phyloP scores from a whole-genome alignment of 768 basidiomycete species.

The Suillus brevipes region DNA sequence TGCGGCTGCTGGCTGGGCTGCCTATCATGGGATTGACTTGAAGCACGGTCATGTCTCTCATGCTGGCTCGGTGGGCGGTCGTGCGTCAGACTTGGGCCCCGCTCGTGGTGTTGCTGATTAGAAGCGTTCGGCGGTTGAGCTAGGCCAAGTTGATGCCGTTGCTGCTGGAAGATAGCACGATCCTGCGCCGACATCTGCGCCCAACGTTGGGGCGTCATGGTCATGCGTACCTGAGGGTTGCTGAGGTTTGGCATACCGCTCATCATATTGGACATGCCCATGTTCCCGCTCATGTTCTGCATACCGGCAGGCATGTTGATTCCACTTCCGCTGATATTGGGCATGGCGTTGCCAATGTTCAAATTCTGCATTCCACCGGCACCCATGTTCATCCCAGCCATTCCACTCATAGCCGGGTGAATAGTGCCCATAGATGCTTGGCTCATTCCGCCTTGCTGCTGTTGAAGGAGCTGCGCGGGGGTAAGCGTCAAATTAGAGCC shows the following conservation, averaged over 20 bases:
- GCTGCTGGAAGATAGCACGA: slow-evolving; percentile 29
- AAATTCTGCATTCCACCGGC: slow-evolving; percentile 23
- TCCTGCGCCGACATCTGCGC: slow-evolving; percentile 31
- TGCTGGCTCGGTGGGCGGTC: slow-evolving; percentile 27
- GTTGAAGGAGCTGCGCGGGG: slow-evolving; percentile 37
- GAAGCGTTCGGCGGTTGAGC: slow-evolving; percentile 17
- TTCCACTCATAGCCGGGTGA: slow-evolving; percentile 26
- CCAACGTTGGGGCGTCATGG: slow-evolving; percentile 26
- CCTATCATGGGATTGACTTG: slow-evolving; percentile 25
- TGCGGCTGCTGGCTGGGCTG: slow-evolving; percentile 10
- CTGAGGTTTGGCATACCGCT: slow-evolving; percentile 8
- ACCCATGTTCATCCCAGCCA: slow-evolving; percentile 21
- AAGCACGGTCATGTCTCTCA: slow-evolving; percentile 24
- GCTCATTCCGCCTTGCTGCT: slow-evolving; percentile 29
- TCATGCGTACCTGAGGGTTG: slow-evolving; percentile 20
- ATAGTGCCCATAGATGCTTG: slow-evolving; percentile 16
- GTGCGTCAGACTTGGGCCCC: slow-evolving; percentile 21
- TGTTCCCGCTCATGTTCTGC: slow-evolving; percentile 23
- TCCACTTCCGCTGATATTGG: slow-evolving; percentile 8
- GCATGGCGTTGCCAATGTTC: slow-evolving; percentile 19
- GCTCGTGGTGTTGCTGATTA: slow-evolving; percentile 21
- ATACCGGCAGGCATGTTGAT: slow-evolving; percentile 29
- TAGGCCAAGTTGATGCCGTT: slow-evolving; percentile 23
- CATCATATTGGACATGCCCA: slow-evolving; percentile 16
- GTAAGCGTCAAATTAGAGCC: slow-evolving; percentile 29